phyloP scores from a whole-genome alignment of 225 moss, liverwort and hornwort species.

The Physcomitrium patens region DNA sequence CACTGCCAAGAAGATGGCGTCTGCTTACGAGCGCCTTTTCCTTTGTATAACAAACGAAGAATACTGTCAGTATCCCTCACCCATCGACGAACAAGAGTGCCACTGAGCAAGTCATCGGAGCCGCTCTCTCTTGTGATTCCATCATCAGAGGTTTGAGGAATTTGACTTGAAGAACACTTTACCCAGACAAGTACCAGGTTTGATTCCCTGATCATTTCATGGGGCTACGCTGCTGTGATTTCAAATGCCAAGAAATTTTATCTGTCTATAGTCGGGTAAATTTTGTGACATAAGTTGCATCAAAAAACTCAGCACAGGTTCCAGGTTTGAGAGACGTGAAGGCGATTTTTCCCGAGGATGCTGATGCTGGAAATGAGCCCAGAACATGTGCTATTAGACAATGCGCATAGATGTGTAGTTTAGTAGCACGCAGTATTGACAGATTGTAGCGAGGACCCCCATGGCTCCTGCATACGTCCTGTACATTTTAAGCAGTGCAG shows the following conservation, averaged over 20 bases:
- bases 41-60: constrained; percentile 75
- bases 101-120: neutral
- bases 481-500: neutral
- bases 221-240: no score
- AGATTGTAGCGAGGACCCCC: neutral
- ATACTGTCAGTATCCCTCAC: constrained; percentile 78
- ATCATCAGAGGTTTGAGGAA: neutral
- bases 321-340: neutral
- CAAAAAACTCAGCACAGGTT: neutral
- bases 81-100: constrained; percentile 56
- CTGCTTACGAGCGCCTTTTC: constrained; percentile 93
- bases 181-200: neutral
- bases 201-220: no score
- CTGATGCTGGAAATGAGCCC: no score
- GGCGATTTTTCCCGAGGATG: no score
- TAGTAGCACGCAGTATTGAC: neutral
- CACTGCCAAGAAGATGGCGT: constrained; percentile 90
- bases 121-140: neutral
- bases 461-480: neutral
- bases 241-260: no score
- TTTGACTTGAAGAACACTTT: neutral
- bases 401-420: no score
- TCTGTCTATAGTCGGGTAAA: neutral
- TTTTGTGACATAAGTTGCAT: neutral
- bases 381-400: no score